Conservation (phyloP, 441 rosid species). For the Pelargonium cotyledonis region DNA sequence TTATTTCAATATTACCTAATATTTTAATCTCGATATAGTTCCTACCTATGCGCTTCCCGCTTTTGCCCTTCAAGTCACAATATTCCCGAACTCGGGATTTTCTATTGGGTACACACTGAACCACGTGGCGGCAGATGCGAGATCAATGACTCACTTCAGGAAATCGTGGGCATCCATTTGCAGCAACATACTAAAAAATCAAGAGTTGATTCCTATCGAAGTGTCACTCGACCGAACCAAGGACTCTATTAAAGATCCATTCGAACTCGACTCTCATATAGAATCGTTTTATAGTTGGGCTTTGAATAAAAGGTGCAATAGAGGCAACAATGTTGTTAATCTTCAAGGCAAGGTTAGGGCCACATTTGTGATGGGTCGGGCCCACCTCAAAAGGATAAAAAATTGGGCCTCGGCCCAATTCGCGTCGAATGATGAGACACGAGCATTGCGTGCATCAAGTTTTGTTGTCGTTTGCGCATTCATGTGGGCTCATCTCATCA, state of each 20-base stretch:
- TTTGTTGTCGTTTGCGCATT: conserved; percentile 14
- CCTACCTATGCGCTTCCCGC: conserved; percentile 3
- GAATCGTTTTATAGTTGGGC: too few relatives aligned
- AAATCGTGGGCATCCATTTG: conserved; percentile 43
- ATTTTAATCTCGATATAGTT: background rate
- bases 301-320: too few relatives aligned
- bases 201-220: background rate
- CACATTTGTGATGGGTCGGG: background rate
- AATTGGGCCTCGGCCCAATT: background rate
- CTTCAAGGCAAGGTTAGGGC: background rate
- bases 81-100: conserved; percentile 42
- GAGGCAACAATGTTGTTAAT: background rate
- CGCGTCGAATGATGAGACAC: background rate
- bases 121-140: conserved; percentile 45
- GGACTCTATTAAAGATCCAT: background rate
- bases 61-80: conserved; percentile 38
- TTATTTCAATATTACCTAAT: too few relatives aligned
- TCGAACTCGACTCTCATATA: too few relatives aligned
- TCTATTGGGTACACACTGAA: conserved; percentile 31
- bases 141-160: conserved; percentile 37
- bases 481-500: conserved; percentile 27
- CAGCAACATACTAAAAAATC: too few relatives aligned
- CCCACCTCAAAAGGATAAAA: too few relatives aligned
- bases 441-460: too few relatives aligned
- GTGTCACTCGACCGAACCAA: background rate